These are phyloP conservation scores for Arxiozyma slooffiae DNA, from an alignment of 1,139 yeast genomes.

Conservation along the genomic window DNA sequence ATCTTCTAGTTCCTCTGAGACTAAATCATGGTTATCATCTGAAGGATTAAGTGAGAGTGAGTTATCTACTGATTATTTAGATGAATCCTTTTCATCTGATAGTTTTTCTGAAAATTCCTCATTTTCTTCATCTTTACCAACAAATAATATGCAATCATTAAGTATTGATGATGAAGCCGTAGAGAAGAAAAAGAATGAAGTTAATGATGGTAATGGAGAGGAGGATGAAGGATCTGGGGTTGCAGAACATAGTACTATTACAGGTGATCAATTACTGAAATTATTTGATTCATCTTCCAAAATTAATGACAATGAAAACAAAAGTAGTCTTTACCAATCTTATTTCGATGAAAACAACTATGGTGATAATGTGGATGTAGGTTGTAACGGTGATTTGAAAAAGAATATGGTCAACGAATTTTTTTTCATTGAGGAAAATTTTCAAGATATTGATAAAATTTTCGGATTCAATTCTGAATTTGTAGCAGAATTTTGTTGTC, in stretches of 20 bases:
- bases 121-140: background rate
- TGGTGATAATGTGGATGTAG: conserved; percentile 7
- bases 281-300: background rate
- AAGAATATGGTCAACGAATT: conserved; percentile 11
- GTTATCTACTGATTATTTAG: conserved; percentile 30
- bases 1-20: conserved; percentile 8
- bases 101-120: background rate
- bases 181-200: background rate
- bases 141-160: background rate
- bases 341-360: background rate
- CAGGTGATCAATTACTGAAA: conserved; percentile 1
- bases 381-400: conserved; percentile 7
- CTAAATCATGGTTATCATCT: conserved; percentile 15
- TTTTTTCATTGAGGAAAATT: conserved; percentile 20
- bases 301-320: conserved; percentile 4
- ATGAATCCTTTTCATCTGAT: conserved; percentile 12
- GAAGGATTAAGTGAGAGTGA: conserved; percentile 30
- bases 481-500: conserved; percentile 71
- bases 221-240: background rate
- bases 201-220: background rate
- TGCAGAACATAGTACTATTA: background rate
- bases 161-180: background rate
- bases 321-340: conserved; percentile 4
- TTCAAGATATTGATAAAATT: conserved; percentile 32
- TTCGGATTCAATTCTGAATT: conserved; percentile 75